Evolutionary conservation across 495 filamentous ascomycete species (phyloP), one percentile per base, ranked within the genome.

Genomic region (Penicillium maclennaniae): DNA sequence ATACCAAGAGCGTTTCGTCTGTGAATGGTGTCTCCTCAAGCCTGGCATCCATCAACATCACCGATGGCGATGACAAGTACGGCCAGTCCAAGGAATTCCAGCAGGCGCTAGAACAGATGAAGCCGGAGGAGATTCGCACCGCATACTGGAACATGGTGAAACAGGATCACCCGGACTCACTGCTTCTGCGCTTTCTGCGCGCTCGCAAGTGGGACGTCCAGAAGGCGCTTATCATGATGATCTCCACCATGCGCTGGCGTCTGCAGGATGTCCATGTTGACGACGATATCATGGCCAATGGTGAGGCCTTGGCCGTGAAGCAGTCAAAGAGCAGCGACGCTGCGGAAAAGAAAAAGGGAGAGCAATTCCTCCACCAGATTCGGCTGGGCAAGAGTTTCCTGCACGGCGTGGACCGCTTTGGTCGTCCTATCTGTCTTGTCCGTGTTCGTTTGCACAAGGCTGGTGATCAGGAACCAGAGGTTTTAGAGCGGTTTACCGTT

Each of bases 121-220:
- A 83, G 4, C 90, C 92, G 3, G 89, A 92, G 58, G 79, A 87
- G 45, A 80, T 98, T 55, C 82, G 93, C 25, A 75, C 78, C 2
- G 85, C 90, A 3, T 90, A 97, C 70, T 98, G 93, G 93, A 81
- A 76, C 52, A 96, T 98, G 93, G 83, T 92, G 31, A 97, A 97
- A 74, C 87, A 91, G 58, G 95, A 98, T 66, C 80, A 97, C 67
- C 93, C 93, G 2, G 93, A 98, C 67, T 85, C 81, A 7, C 77
- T 98, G 23, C 76, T 96, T 12, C 75, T 98, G 47, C 84, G 93
- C 25, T 98, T 97, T 71, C 74, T 98, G 50, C 81, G 93, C 38
- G 93, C 93, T 8, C 81, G 93, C 34, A 98, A 97, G 70, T 98
- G 93, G 93, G 88, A 98, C 65, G 83, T 95, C 26, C 87, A 96